These are phyloP conservation scores for Yueomyces sp. DNA, from an alignment of 805 yeast genomes.

Conservation along the genomic window DNA sequence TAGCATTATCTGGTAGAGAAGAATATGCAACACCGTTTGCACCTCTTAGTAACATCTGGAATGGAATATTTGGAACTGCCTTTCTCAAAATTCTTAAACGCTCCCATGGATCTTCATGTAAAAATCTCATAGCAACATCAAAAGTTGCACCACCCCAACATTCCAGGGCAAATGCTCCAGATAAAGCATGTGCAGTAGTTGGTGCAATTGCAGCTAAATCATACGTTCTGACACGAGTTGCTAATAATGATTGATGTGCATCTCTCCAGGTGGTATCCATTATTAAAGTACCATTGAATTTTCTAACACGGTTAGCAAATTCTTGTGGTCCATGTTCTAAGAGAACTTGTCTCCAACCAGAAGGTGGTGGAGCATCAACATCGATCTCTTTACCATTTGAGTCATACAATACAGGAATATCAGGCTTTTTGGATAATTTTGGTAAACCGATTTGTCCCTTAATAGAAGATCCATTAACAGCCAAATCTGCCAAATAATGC, in stretches of 20 bases:
- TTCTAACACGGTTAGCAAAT: slow-evolving; percentile 80
- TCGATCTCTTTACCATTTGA: slow-evolving; percentile 46
- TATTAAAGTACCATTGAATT: slow-evolving; percentile 71
- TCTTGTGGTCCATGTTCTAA: slow-evolving; percentile 77
- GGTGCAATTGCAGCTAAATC: slow-evolving; percentile 89
- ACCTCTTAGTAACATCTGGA: slow-evolving; percentile 98
- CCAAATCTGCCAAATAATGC: slow-evolving; percentile 82
- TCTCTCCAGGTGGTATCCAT: slow-evolving; percentile 99
- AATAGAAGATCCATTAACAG: slow-evolving; percentile 92
- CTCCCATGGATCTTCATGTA: slow-evolving; percentile 98
- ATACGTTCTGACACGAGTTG: slow-evolving; percentile 92
- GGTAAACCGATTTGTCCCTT: slow-evolving; percentile 94
- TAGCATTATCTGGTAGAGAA: slow-evolving; percentile 95
- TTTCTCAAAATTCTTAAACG: slow-evolving; percentile 78
- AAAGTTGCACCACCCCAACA: slow-evolving; percentile 99
- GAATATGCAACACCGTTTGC: slow-evolving; percentile 99
- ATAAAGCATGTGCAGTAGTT: slow-evolving; percentile 78
- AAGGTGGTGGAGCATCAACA: slow-evolving; percentile 43
- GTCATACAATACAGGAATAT: slow-evolving; percentile 60
- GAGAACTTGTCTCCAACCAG: slow-evolving; percentile 88
- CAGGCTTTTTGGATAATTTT: slow-evolving; percentile 62
- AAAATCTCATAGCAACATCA: slow-evolving; percentile 96
- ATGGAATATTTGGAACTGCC: slow-evolving; percentile 94
- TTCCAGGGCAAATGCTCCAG: slow-evolving; percentile 89
- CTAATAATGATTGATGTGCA: slow-evolving; percentile 95